These are phyloP conservation scores for Kazachstania viticola DNA, from an alignment of 805 yeast species.

Conservation along the genomic window DNA sequence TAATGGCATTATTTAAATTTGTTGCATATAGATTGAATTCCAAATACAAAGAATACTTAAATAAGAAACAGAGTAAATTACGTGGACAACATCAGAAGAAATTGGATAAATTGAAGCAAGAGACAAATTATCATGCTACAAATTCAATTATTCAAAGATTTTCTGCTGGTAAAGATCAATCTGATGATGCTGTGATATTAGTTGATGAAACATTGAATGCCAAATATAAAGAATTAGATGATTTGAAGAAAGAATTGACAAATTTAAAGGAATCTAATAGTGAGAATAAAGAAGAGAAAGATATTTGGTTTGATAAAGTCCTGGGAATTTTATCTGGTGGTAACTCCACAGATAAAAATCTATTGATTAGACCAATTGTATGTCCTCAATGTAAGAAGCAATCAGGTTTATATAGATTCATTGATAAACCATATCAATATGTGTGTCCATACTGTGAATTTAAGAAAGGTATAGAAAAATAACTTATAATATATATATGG, in stretches of 20 bases:
- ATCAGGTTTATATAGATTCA: constrained; percentile 17
- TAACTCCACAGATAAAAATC: constrained; percentile 11
- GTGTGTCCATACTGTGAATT: constrained; percentile 21
- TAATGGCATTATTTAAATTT: constrained; percentile 6
- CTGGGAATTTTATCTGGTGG: constrained; percentile 23
- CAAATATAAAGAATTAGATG: constrained; percentile 31
- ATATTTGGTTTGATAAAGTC: constrained; percentile 27
- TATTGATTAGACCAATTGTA: constrained; percentile 10
- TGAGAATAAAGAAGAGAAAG: constrained; percentile 17
- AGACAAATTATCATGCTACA: constrained; percentile 67
- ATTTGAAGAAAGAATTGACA: constrained; percentile 25
- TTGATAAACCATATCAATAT: constrained; percentile 13
- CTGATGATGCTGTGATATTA: constrained; percentile 33
- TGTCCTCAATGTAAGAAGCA: constrained; percentile 18
- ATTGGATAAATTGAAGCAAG: constrained; percentile 55
- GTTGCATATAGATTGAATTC: constrained; percentile 4
- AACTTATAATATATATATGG: too few relatives aligned
- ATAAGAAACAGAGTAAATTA: constrained; percentile 24
- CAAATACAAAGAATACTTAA: constrained; percentile 7
- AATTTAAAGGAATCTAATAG: constrained; percentile 7
- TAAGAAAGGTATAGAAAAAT: too few relatives aligned
- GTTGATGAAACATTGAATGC: constrained; percentile 33
- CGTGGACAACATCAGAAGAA: constrained; percentile 38
- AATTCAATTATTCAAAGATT: constrained; percentile 61
- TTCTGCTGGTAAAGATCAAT: constrained; percentile 38